Evolutionary conservation across 164 flowering plant genomes (phyloP).

Genomic region (Tetracentron sinense): DNA sequence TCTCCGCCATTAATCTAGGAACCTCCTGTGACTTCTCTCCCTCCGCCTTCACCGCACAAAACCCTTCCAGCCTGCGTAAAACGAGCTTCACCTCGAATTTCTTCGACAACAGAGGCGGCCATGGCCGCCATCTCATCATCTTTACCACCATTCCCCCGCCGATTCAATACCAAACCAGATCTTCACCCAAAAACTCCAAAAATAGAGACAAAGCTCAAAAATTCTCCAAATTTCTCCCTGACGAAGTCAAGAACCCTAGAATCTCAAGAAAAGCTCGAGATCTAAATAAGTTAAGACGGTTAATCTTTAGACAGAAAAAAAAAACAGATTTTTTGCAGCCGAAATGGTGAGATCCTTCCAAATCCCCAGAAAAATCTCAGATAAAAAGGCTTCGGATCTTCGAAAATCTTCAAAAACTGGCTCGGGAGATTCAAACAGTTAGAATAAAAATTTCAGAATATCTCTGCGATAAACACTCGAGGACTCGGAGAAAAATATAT

Average conservation of each 20-base stretch:
- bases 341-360: not conserved
- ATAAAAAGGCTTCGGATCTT: not conserved
- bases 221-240: not conserved
- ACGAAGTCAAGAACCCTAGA: not conserved
- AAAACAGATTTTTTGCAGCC: not conserved
- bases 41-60: conserved; percentile 4
- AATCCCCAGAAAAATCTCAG: not conserved
- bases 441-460: not conserved
- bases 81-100: conserved; percentile 75
- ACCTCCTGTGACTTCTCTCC: conserved; percentile 9
- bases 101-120: conserved; percentile 71
- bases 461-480: not conserved
- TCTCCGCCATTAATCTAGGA: conserved; percentile 57
- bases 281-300: not conserved
- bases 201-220: not conserved
- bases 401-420: not conserved
- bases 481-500: too few species aligned
- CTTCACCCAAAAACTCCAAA: not conserved
- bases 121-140: conserved; percentile 97
- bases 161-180: not conserved
- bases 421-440: not conserved
- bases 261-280: not conserved
- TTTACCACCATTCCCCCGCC: conserved; percentile 72
- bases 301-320: too few species aligned
- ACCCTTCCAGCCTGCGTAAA: conserved; percentile 51